Conservation (phyloP, 139 green algal genomes). For the Coelastrella sp. region DNA sequence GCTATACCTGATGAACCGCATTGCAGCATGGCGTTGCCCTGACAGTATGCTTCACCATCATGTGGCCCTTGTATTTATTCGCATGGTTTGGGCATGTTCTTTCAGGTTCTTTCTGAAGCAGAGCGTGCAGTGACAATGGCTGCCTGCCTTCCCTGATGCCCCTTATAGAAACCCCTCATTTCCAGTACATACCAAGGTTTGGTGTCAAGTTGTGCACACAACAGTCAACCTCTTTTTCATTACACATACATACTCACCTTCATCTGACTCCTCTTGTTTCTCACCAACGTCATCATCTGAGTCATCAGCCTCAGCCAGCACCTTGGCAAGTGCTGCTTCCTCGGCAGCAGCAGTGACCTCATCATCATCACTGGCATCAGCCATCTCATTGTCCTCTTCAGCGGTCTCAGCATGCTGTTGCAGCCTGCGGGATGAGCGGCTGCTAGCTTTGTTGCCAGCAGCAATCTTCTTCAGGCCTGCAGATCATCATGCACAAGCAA, state of each 20-base stretch:
- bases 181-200: neutral
- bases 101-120: neutral
- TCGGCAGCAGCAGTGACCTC: neutral
- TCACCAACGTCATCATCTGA: slow-evolving; percentile 3
- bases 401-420: neutral
- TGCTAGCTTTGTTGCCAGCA: neutral
- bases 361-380: neutral
- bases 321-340: neutral
- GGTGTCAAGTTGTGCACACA: neutral
- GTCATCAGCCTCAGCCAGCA: neutral
- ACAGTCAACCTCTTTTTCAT: neutral
- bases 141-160: neutral
- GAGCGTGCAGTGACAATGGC: neutral
- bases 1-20: neutral
- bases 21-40: neutral
- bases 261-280: neutral
- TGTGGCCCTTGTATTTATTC: neutral
- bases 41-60: neutral
- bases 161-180: neutral
- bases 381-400: neutral
- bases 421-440: neutral
- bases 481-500: neutral
- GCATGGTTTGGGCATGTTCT: neutral
- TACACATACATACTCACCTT: neutral
- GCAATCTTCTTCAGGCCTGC: neutral